Base-by-base conservation (phyloP, 306 rosid genomes). In the Gynostemma pentaphyllum region DNA sequence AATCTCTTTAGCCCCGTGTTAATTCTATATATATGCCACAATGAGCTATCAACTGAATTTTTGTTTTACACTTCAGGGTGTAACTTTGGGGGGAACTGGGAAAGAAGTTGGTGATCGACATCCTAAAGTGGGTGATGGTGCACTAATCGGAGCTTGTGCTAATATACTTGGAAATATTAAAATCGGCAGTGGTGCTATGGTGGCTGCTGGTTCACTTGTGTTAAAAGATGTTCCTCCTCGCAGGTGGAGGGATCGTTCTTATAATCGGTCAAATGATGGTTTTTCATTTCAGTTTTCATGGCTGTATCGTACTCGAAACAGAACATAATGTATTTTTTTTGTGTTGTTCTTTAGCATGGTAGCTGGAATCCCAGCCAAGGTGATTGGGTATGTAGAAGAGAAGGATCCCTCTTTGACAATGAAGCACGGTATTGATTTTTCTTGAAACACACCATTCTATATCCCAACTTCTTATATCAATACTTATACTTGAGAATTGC, bases 61-160 rank as follows among this genome's bases (percentile, higher is more conserved):
- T 59, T 5, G 19, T 19, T 46, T 26, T 69, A 64, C 65, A 70
- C 18, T 22, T 50, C 70, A 92, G 96, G 96, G 88, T 69, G 94
- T 92, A 49, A 92, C 96, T 62, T 82, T 92, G 62, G 96, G 96
- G 68, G 98, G 98, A 67, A 79, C 94, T 0, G 96, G 96, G 50
- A 92, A 92, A 75, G 95, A 79, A 71, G 40, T 64, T 30, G 96
- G 96, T 21, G 88, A 91, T 79, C 96, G 96, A 30, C 96, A 91
- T 73, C 98, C 96, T 45, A 83, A 91, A 75, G 84, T 91, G 29
- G 95, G 96, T 11, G 98, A 88, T 0, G 96, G 96, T 64, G 98
- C 81, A 26, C 83, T 92, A 12, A 88, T 92, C 66, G 92, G 94
- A 70, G 98, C 96, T 39, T 80, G 87, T 70, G 85, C 84, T 56